Base-by-base conservation (phyloP, 2,329 filamentous ascomycete species). In the Arachnomyces sp. region DNA sequence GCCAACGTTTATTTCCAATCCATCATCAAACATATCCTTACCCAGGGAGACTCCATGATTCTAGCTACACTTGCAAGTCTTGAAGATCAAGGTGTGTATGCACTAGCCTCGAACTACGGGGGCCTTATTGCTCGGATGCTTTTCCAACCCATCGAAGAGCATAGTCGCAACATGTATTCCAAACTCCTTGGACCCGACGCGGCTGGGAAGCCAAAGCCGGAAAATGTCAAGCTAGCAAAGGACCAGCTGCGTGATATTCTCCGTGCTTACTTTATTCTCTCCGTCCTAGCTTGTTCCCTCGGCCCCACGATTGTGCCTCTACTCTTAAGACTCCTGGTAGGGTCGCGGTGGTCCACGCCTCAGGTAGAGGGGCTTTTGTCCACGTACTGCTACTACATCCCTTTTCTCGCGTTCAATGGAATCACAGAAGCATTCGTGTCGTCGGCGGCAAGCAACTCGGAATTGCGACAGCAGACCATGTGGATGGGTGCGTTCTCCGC, bases 91-190 rank as follows among this genome's bases (percentile, higher is more conserved):
- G 92, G 92, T 11, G 80, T 87, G 28, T 98, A 96, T 57, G 87
- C 89, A 0, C 73, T 98, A 4, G 92, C 90, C 38, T 88, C 88
- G 53, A 98, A 96, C 62, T 98, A 92, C 59, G 92, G 92, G 15
- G 85, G 89, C 2, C 75, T 98, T 0, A 68, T 94, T 18, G 92
- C 92, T 0, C 78, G 92, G 2, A 77, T 96, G 48, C 68, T 98
- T 37, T 90, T 98, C 59, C 92, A 96, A 55, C 93, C 92, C 6
- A 79, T 98, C 44, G 92, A 98, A 62, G 93, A 98, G 63, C 90
- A 83, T 59, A 89, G 84, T 48, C 82, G 93, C 30, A 88, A 82
- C 56, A 81, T 94, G 57, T 95, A 96, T 54, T 89, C 87, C 38
- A 83, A 83, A 28, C 70, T 94, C 1, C 77, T 95, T 15, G 66